Evolutionary conservation across 306 rosid species (phyloP).

Genomic region (Geum urbanum): DNA sequence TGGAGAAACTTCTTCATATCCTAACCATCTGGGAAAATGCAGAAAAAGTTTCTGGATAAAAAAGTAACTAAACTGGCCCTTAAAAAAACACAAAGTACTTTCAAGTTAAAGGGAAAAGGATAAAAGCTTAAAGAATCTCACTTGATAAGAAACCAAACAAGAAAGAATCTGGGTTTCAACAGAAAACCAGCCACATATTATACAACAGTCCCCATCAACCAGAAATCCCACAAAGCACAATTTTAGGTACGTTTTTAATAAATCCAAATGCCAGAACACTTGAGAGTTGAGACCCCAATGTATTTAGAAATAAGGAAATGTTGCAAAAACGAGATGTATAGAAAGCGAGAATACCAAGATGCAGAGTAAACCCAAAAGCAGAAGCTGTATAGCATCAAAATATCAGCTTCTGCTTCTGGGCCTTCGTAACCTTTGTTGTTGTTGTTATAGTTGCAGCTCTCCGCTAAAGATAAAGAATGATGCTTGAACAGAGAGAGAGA

Average conservation of each 20-base stretch:
- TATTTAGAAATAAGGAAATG: neutral
- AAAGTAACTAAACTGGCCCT: neutral
- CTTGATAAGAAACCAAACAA: slow-evolving; percentile 2
- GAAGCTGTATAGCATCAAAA: slow-evolving; percentile 6
- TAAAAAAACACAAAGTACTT: neutral
- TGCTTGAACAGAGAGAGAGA: slow-evolving; percentile 4
- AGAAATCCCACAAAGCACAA: neutral
- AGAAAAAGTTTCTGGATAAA: neutral
- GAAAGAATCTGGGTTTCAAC: neutral
- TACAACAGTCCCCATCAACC: neutral
- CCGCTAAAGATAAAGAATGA: neutral
- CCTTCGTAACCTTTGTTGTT: neutral
- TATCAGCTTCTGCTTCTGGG: slow-evolving; percentile 1
- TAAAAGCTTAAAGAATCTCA: slow-evolving; percentile 2
- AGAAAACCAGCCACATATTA: neutral
- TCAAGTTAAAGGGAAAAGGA: neutral
- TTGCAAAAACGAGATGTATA: neutral
- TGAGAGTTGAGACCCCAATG: neutral
- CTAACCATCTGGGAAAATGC: slow-evolving; percentile 1
- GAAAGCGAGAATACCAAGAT: slow-evolving; percentile 18
- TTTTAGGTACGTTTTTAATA: neutral
- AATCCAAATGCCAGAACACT: slow-evolving; percentile 1
- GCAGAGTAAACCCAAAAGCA: slow-evolving; percentile 16
- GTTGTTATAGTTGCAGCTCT: neutral
- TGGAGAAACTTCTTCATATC: neutral